phyloP scores from a whole-genome alignment of 2,329 filamentous ascomycete genomes.

The Fusarium caatingaense region DNA sequence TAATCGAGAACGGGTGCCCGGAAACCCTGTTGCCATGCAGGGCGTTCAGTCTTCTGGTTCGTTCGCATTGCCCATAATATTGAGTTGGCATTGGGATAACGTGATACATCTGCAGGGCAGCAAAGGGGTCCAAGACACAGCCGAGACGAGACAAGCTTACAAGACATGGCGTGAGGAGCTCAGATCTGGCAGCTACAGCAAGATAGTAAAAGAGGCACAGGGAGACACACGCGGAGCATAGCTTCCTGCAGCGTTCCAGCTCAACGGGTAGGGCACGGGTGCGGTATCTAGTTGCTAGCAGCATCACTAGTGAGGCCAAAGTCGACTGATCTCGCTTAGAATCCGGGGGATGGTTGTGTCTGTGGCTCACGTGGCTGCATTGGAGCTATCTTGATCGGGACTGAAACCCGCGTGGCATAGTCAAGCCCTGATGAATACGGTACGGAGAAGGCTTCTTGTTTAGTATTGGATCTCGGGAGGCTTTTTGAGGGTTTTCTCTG shows the following conservation, averaged over 20 bases:
- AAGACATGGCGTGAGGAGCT: neutral
- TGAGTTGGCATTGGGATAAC: constrained; percentile 4
- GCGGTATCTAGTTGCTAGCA: neutral
- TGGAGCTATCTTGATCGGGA: constrained; percentile 30
- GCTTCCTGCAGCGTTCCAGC: constrained; percentile 30
- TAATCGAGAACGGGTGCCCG: constrained; percentile 16
- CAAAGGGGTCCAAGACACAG: constrained; percentile 21
- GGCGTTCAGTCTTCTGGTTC: neutral
- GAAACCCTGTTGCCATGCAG: constrained; percentile 18
- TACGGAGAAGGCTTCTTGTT: constrained; percentile 29
- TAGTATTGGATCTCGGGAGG: constrained; percentile 13
- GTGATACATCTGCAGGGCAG: constrained; percentile 26
- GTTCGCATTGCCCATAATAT: neutral
- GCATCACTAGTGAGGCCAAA: neutral
- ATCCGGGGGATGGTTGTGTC: constrained; percentile 7
- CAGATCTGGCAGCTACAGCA: neutral
- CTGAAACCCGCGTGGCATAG: constrained; percentile 34
- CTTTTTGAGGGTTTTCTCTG: constrained; percentile 12
- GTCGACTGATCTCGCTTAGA: constrained; percentile 1
- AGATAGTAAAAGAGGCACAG: neutral
- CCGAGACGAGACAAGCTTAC: constrained; percentile 15
- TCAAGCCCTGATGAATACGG: constrained; percentile 2
- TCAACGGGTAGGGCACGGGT: constrained; percentile 9
- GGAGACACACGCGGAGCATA: constrained; percentile 11
- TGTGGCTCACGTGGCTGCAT: constrained; percentile 32